Evolutionary conservation across 495 filamentous ascomycete species (phyloP).

Genomic region (Darksidea phi): DNA sequence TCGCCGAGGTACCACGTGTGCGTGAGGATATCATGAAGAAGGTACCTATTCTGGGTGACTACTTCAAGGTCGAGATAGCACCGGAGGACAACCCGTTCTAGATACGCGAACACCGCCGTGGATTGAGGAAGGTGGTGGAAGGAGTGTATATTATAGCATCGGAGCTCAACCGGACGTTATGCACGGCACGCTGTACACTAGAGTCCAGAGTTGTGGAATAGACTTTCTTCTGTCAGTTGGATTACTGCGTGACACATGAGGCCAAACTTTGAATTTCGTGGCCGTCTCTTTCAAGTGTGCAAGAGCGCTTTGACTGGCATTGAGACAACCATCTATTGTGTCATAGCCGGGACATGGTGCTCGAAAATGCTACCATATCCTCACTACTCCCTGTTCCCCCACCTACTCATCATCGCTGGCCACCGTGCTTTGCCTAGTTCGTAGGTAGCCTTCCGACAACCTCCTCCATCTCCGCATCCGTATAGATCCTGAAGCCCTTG

Average conservation of each 20-base stretch:
- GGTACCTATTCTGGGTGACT: conserved; percentile 58
- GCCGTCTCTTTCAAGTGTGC: neutral
- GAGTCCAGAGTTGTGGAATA: conserved; percentile 14
- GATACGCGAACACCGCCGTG: neutral
- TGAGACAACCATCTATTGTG: conserved; percentile 1
- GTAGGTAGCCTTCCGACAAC: conserved; percentile 72
- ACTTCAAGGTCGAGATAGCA: conserved; percentile 58
- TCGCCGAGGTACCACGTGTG: conserved; percentile 68
- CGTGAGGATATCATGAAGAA: conserved; percentile 62
- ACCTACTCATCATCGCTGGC: neutral
- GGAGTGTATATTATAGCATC: conserved; percentile 1
- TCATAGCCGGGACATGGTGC: neutral
- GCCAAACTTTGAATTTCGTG: too few species aligned
- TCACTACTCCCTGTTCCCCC: neutral
- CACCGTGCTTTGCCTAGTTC: conserved; percentile 39
- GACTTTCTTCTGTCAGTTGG: conserved; percentile 20
- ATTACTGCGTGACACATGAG: neutral
- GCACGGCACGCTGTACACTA: conserved; percentile 18
- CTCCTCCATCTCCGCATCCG: conserved; percentile 89
- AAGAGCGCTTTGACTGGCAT: neutral
- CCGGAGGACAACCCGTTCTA: conserved; percentile 62
- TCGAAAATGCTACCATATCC: neutral
- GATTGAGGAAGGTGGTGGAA: neutral
- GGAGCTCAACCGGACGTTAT: neutral
- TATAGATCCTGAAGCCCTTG: conserved; percentile 96